Evolutionary conservation across 441 rosid species (phyloP).

Genomic region (Gossypium schwendimanii): DNA sequence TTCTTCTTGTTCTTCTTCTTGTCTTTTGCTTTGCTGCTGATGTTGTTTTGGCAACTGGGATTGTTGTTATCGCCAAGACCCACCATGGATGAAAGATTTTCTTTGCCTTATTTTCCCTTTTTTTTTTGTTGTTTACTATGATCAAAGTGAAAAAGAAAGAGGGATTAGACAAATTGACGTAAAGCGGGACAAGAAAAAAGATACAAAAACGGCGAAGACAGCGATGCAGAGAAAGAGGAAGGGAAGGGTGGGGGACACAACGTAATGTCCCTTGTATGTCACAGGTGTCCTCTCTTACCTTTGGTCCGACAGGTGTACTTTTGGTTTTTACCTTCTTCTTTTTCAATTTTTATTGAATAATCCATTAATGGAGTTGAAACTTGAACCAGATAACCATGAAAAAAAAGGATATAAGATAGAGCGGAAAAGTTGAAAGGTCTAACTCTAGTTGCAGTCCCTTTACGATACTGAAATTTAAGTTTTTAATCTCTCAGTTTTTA

Average conservation of each 20-base stretch:
- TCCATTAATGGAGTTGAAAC: too few species aligned
- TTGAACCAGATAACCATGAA: too few species aligned
- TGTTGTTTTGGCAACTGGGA: neutral
- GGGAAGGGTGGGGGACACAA: neutral
- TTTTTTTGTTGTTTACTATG: neutral
- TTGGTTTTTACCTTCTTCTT: too few species aligned
- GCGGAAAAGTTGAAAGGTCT: too few species aligned
- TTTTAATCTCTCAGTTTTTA: too few species aligned
- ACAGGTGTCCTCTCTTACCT: constrained; percentile 12
- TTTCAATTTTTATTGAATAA: too few species aligned
- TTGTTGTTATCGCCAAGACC: constrained; percentile 13
- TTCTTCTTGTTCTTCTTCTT: constrained; percentile 56
- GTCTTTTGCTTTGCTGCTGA: constrained; percentile 25
- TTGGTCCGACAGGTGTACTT: constrained; percentile 4
- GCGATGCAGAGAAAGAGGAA: neutral
- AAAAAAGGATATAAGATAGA: too few species aligned
- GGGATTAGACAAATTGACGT: neutral
- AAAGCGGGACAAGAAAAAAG: neutral
- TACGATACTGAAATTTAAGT: too few species aligned
- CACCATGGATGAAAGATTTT: constrained; percentile 11
- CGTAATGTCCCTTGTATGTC: neutral
- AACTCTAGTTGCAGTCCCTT: too few species aligned
- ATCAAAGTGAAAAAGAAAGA: too few species aligned
- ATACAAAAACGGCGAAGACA: neutral
- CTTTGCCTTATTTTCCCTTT: neutral